These are phyloP conservation scores for Ophiostoma sp. DNA, from an alignment of 2,329 filamentous ascomycete genomes.

Conservation along the genomic window DNA sequence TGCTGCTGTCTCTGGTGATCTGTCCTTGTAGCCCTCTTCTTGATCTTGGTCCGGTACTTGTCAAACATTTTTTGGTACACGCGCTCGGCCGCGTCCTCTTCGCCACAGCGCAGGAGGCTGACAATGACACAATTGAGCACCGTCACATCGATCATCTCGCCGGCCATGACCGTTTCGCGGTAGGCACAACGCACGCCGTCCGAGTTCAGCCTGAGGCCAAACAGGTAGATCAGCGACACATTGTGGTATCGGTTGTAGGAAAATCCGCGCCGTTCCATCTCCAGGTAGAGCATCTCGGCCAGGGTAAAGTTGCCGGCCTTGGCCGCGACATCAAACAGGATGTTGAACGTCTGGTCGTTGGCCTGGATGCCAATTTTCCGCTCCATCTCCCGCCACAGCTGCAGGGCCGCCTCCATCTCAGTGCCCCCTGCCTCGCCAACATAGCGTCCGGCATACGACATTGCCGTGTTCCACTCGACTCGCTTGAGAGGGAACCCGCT, in stretches of 20 bases:
- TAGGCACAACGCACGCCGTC: conserved; percentile 72
- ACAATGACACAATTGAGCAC: conserved; percentile 83
- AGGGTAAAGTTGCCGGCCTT: conserved; percentile 79
- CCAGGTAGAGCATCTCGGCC: conserved; percentile 76
- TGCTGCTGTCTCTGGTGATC: neutral
- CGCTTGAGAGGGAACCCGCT: conserved; percentile 63
- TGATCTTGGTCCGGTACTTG: conserved; percentile 38
- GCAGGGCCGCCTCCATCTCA: conserved; percentile 64
- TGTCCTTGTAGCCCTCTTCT: neutral
- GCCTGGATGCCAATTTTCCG: conserved; percentile 57
- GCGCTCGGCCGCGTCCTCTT: conserved; percentile 69
- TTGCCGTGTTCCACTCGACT: conserved; percentile 76
- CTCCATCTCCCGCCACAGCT: conserved; percentile 89
- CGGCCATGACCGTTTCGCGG: conserved; percentile 71
- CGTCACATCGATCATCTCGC: conserved; percentile 82
- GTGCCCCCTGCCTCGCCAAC: conserved; percentile 52
- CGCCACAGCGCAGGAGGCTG: conserved; percentile 69
- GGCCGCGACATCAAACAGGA: conserved; percentile 82
- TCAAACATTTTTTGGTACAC: conserved; percentile 81
- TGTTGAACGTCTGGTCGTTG: conserved; percentile 82
- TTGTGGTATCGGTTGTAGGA: conserved; percentile 73
- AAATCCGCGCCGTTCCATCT: conserved; percentile 68
- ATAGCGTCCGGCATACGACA: conserved; percentile 72
- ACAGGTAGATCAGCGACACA: conserved; percentile 75
- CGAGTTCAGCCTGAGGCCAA: conserved; percentile 69